Evolutionary conservation across 352 stramenopile genomes (phyloP).

Genomic region (Phytophthora palmivora): DNA sequence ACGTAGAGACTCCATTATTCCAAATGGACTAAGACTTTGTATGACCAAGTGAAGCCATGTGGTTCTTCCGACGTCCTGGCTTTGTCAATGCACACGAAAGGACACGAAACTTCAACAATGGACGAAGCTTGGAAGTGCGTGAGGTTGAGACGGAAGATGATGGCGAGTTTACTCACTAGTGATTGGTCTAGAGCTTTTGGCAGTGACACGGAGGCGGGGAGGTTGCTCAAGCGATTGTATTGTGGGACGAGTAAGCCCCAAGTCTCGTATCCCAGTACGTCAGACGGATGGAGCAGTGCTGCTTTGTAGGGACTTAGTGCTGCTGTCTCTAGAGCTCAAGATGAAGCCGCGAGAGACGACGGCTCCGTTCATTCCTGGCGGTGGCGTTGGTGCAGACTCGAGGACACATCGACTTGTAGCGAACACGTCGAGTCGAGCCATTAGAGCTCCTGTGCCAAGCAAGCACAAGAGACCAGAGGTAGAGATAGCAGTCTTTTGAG

Average conservation of each 20-base stretch:
- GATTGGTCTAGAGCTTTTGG: slow-evolving; percentile 62
- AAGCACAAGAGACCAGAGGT: slow-evolving; percentile 49
- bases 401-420: slow-evolving; percentile 54
- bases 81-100: slow-evolving; percentile 16
- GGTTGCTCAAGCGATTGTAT: slow-evolving; percentile 82
- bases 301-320: background rate
- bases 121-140: slow-evolving; percentile 50
- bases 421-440: slow-evolving; percentile 71
- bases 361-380: slow-evolving; percentile 72
- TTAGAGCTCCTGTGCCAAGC: slow-evolving; percentile 53
- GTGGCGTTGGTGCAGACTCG: slow-evolving; percentile 47
- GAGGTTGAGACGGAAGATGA: background rate
- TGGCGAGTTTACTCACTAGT: background rate
- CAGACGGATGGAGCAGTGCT: background rate
- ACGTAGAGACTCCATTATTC: slow-evolving; percentile 73
- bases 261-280: slow-evolving; percentile 78
- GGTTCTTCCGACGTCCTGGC: slow-evolving; percentile 8
- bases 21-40: slow-evolving; percentile 15
- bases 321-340: slow-evolving; percentile 52
- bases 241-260: slow-evolving; percentile 67
- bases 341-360: slow-evolving; percentile 46
- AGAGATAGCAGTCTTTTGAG: background rate
- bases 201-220: slow-evolving; percentile 73
- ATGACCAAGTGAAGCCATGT: slow-evolving; percentile 16
- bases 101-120: slow-evolving; percentile 9